Percentiles rank a stretch among this genome's conserved stretches.
Conservation (phyloP, 176 grass and related monocot genomes). For the Dactylis glomerata region DNA sequence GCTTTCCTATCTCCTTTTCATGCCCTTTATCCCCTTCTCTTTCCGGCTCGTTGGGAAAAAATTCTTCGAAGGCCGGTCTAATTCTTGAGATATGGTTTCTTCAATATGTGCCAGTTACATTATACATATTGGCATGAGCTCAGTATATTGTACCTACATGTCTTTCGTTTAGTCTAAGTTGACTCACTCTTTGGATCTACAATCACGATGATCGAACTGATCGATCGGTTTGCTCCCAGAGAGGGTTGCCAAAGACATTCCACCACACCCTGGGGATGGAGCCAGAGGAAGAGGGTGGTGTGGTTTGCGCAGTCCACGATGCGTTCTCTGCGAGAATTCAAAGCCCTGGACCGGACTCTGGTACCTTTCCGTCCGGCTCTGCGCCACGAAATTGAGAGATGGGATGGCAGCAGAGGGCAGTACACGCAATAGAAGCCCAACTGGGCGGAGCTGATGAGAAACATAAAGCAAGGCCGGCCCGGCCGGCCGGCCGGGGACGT, state of each 20-base stretch:
- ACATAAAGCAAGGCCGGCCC: constrained; percentile 5
- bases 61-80: no score
- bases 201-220: no score
- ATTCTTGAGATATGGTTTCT: no score
- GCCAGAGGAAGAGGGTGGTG: background rate
- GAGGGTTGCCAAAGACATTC: constrained; percentile 34
- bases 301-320: constrained; percentile 25
- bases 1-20: no score
- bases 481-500: background rate
- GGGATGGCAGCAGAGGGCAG: background rate
- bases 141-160: no score
- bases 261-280: background rate
- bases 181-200: no score
- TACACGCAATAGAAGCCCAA: constrained; percentile 6
- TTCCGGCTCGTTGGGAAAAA: no score
- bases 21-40: no score
- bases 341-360: constrained; percentile 18
- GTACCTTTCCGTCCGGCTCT: background rate
- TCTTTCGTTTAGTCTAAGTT: no score
- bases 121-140: no score
- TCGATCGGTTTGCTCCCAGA: background rate
- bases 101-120: no score
- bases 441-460: constrained; percentile 20
- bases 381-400: constrained; percentile 28
- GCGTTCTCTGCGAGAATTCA: constrained; percentile 38